phyloP scores from a whole-genome alignment of 768 basidiomycete species.

The Tylopilus subfusipes region DNA sequence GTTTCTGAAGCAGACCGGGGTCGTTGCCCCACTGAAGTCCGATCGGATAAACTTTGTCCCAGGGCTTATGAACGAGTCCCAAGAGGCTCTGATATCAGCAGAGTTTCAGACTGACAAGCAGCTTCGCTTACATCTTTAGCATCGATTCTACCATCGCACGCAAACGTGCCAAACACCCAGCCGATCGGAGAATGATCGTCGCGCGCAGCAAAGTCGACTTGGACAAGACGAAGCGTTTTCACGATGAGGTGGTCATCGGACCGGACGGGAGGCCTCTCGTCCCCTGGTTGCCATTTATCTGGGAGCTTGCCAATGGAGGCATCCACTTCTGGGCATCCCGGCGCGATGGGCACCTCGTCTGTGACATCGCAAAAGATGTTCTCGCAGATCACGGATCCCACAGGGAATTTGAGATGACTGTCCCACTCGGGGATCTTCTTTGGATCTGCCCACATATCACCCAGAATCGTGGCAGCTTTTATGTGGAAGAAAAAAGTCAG shows the following conservation, averaged over 20 bases:
- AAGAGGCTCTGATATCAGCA: too few species aligned
- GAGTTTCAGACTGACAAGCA: not conserved
- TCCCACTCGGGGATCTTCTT: not conserved
- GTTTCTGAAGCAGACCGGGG: not conserved
- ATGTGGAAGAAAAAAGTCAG: too few species aligned
- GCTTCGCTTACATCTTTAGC: not conserved
- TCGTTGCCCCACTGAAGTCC: conserved; percentile 2
- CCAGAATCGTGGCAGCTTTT: conserved; percentile 1
- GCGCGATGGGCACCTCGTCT: not conserved
- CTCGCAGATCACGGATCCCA: conserved; percentile 3
- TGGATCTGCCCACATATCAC: not conserved
- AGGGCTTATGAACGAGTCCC: not conserved
- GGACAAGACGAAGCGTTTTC: not conserved
- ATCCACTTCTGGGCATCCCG: not conserved
- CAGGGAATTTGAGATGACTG: not conserved
- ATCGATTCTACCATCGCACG: not conserved
- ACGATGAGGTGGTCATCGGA: not conserved
- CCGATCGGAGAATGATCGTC: not conserved
- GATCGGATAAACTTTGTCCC: not conserved
- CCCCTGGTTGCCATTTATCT: not conserved
- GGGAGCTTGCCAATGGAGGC: not conserved
- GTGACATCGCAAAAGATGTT: not conserved
- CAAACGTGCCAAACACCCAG: conserved; percentile 3
- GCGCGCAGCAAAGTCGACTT: not conserved
- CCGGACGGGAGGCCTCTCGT: too few species aligned